A percentile compares a stretch with the other conserved stretches of the same genome.
These are phyloP conservation scores for Phytophthora sp. DNA, from an alignment of 352 stramenopile genomes.

Conservation along the genomic window DNA sequence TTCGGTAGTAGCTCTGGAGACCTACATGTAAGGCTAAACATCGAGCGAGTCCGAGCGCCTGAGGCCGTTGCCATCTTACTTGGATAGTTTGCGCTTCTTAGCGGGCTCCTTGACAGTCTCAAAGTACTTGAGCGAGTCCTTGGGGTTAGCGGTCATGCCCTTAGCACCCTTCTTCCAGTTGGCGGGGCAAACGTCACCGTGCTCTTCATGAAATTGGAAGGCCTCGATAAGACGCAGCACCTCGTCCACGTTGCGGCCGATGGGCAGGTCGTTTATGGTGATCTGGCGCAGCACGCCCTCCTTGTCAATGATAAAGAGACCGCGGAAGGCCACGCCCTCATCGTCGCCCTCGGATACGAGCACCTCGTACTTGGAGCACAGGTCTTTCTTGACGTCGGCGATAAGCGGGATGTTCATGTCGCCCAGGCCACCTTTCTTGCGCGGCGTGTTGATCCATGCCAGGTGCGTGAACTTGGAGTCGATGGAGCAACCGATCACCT, in stretches of 20 bases:
- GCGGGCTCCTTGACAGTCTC: slow-evolving; percentile 41
- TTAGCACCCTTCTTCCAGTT: slow-evolving; percentile 91
- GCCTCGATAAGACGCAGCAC: slow-evolving; percentile 91
- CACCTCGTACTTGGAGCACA: slow-evolving; percentile 87
- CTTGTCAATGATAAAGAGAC: slow-evolving; percentile 92
- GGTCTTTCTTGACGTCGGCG: slow-evolving; percentile 89
- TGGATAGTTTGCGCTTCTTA: slow-evolving; percentile 42
- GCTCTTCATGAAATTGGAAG: slow-evolving; percentile 92
- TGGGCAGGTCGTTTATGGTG: slow-evolving; percentile 89
- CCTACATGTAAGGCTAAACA: too few relatives aligned
- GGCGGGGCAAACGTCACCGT: slow-evolving; percentile 92
- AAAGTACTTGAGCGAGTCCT: slow-evolving; percentile 85
- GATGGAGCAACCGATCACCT: slow-evolving; percentile 79
- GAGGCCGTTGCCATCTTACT: slow-evolving; percentile 7
- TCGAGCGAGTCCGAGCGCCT: neutral
- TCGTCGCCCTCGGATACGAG: slow-evolving; percentile 64
- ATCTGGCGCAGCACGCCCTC: slow-evolving; percentile 84
- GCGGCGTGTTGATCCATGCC: slow-evolving; percentile 89
- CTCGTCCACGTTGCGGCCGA: slow-evolving; percentile 92
- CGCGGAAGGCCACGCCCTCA: slow-evolving; percentile 84
- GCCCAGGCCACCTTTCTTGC: slow-evolving; percentile 90
- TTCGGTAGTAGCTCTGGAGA: neutral
- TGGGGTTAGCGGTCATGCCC: slow-evolving; percentile 84
- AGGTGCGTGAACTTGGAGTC: slow-evolving; percentile 92
- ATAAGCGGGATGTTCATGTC: slow-evolving; percentile 92